Base-by-base conservation (phyloP, 306 rosid genomes). In the Acacia acuminata region DNA sequence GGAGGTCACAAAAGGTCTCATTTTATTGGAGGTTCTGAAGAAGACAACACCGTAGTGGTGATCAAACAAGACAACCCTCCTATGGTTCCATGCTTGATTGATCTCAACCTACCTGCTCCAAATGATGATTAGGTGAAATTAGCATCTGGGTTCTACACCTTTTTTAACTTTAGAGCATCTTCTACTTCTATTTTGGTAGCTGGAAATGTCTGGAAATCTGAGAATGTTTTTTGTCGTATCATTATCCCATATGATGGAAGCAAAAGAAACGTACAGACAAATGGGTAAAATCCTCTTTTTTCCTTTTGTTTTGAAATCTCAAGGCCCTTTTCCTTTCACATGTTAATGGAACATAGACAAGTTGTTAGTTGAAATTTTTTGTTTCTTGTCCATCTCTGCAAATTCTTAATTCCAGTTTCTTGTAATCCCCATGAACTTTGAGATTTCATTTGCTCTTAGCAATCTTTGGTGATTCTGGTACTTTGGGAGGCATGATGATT, bases 1-100 rank as follows among this genome's bases (percentile, higher is more conserved):
- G 99, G 99, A 7, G 99, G 99, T 77, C 99, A 95, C 88, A 93
- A 95, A 84, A 92, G 98, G 88, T 95, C 99, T 72, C 99, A 95
- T 83, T 92, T 90, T 85, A 82, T 92, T 76, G 98, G 98, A 72
- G 97, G 94, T 5, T 83, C 89, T 67, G 93, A 88, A 50, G 92
- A 88, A 11, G 84, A 85, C 77, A 86, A 85, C 77, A 86, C 94
- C 27, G 66, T 88, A 34, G 66, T 89, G 27, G 90, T 93, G 58
- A 88, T 87, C 36, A 87, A 86, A 50, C 90, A 90, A 73, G 83
- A 79, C 8, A 6, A 38, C 78, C 76, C 72, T 22, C 77, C 87
- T 72, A 76, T 70, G 47, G 79, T 70, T 63, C 90, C 87, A 16
- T 85, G 90, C 71, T 77, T 90, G 53, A 86, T 95, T 87, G 99